phyloP scores from a whole-genome alignment of 257 asterid genomes.

The Ophiorrhiza pumila region DNA sequence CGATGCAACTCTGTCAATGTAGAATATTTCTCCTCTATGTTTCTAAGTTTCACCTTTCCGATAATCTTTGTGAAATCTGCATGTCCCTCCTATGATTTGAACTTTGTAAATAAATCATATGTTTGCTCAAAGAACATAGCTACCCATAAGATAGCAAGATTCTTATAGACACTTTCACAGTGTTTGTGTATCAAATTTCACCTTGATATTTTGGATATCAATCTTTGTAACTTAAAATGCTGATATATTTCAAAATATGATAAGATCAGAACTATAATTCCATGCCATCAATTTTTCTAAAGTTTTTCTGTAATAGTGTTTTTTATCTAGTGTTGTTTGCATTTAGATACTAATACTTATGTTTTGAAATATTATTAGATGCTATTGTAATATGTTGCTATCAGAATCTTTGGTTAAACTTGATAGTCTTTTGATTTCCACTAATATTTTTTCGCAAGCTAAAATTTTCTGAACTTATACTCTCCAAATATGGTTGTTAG shows the following conservation, averaged over 20 bases:
- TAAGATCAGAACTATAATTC: no score
- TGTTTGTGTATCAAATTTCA: no score
- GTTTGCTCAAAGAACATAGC: not conserved
- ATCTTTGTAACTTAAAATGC: no score
- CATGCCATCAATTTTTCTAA: not conserved
- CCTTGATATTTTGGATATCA: no score
- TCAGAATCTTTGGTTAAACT: not conserved
- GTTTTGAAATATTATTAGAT: no score
- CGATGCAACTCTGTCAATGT: not conserved
- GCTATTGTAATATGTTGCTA: no score
- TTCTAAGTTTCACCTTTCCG: no score
- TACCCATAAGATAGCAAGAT: not conserved
- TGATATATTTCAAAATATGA: no score
- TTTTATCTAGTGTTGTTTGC: no score
- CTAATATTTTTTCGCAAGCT: not conserved
- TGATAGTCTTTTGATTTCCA: not conserved
- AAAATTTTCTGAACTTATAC: not conserved
- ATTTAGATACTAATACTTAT: no score
- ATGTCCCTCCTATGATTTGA: not conserved
- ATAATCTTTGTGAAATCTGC: not conserved
- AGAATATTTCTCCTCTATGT: no score
- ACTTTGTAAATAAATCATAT: not conserved
- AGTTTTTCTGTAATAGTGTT: not conserved
- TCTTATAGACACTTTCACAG: not conserved
- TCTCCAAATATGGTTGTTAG: slow-evolving; percentile 28